Percentiles rank a stretch among this genome's conserved stretches.
These are phyloP conservation scores for Paramyrothecium roridum DNA, from an alignment of 2,329 filamentous ascomycete species.

Conservation along the genomic window DNA sequence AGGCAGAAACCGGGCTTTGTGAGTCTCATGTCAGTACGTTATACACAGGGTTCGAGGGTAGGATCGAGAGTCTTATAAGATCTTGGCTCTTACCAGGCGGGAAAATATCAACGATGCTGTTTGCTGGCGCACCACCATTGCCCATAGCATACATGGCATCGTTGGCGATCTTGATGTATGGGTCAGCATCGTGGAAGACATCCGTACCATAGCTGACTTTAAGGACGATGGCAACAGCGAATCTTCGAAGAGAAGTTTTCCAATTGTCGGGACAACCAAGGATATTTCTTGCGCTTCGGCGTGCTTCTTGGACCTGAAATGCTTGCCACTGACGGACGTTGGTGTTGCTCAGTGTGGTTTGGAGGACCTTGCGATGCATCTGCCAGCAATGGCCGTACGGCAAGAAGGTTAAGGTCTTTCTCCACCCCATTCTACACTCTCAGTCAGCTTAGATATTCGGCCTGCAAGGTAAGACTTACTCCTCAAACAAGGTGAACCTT, in stretches of 20 bases:
- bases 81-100: slow-evolving; percentile 26
- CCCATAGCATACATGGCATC: slow-evolving; percentile 26
- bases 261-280: slow-evolving; percentile 14
- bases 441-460: neutral
- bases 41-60: neutral
- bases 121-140: slow-evolving; percentile 24
- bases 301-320: slow-evolving; percentile 19
- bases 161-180: slow-evolving; percentile 25
- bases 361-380: slow-evolving; percentile 39
- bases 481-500: slow-evolving; percentile 35
- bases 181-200: slow-evolving; percentile 21
- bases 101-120: slow-evolving; percentile 41
- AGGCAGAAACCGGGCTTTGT: slow-evolving; percentile 18
- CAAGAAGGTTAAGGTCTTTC: slow-evolving; percentile 42
- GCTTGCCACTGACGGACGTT: slow-evolving; percentile 23
- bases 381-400: slow-evolving; percentile 37
- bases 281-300: slow-evolving; percentile 14
- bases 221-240: slow-evolving; percentile 27
- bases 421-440: slow-evolving; percentile 38
- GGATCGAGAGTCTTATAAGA: no score
- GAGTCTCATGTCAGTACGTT: neutral
- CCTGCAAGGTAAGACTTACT: slow-evolving; percentile 16
- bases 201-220: slow-evolving; percentile 28
- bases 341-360: slow-evolving; percentile 36
- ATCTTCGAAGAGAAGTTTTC: slow-evolving; percentile 21